Base-by-base conservation (phyloP, 148 eudicot genomes). In the Spergularia marina region DNA sequence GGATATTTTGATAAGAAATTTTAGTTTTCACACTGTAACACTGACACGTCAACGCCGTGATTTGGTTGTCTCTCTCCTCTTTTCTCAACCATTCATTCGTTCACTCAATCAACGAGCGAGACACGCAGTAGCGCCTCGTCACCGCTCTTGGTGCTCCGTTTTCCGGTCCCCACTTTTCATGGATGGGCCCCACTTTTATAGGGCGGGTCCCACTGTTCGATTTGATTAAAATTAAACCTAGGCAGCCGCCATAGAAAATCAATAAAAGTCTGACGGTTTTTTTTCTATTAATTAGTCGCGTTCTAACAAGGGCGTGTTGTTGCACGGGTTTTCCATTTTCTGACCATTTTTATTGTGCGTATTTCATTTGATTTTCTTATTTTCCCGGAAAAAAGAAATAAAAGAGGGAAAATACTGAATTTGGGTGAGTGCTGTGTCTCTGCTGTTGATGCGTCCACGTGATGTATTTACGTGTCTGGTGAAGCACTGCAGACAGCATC, bases 61-160 rank as follows among this genome's bases (percentile, higher is more conserved):
- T 23, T 8, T 12, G 14, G 47, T 20, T 16, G 47, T 49, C 11
- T 8, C 16, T 66, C 21, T 21, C 36, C 36, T 30, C 36, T 30
- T 30, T 30, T 30, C 2, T 52, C 57, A 18, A 10, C 53, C 36
- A 20, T 20, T 36, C 40, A 18, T 53, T 76, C 73, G 9, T 56
- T 70, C 68, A 58, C 47, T 64, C 60, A 25, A 13, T 61, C 64
- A 23, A 55, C 25, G 25, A 23, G 25, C 25, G 25, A 70, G 15
- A 10, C 13, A 72, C 20, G 73, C 77, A 70, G 94, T 76, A 80
- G 91, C 91, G 84, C 80, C 90, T 81, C 91, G 91, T 85, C 90
- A 86, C 91, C 90, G 94, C 77, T 82, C 86, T 79, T 82, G 70
- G 86, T 88, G 90, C 81, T 62, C 18, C 76, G 49, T 65, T 62